Evolutionary conservation across 768 basidiomycete species (phyloP).

Genomic region (Lentinula guzmanii): DNA sequence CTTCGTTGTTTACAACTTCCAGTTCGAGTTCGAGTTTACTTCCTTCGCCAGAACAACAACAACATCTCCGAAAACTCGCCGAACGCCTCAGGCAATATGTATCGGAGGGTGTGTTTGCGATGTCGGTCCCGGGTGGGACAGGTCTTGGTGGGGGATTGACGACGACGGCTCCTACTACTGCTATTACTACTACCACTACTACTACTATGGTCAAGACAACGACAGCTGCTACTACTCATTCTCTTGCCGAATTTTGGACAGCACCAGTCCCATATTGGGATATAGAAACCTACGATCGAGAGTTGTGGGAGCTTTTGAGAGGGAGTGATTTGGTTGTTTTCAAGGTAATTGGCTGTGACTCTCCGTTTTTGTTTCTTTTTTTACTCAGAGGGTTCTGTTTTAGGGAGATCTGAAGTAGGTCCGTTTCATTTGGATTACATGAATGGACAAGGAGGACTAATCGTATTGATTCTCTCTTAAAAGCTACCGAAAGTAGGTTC

Average conservation of each 20-base stretch:
- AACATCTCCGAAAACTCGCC: conserved; percentile 54
- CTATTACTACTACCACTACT: not conserved
- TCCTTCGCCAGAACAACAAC: conserved; percentile 16
- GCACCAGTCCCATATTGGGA: conserved; percentile 73
- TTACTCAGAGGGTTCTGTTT: no score
- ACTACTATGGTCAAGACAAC: not conserved
- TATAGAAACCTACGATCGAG: conserved; percentile 47
- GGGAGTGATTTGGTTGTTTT: conserved; percentile 72
- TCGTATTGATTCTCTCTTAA: not conserved
- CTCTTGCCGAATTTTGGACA: conserved; percentile 61
- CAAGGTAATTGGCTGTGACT: conserved; percentile 44
- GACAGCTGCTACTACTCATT: not conserved
- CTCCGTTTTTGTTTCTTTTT: no score
- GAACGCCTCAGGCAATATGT: conserved; percentile 70
- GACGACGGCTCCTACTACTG: not conserved
- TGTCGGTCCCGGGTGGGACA: conserved; percentile 62
- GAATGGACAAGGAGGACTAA: no score
- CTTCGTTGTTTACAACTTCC: conserved; percentile 44
- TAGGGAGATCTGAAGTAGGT: conserved; percentile 89
- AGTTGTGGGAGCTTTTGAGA: conserved; percentile 45
- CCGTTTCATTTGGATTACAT: not conserved
- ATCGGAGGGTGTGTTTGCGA: conserved; percentile 58
- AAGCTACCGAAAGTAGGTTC: conserved; percentile 78
- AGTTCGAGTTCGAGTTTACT: conserved; percentile 10
- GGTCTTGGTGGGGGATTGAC: conserved; percentile 38